Evolutionary conservation across 345 rosid species (phyloP), one percentile per base, ranked within the genome.

Genomic region (Nephelium lappaceum): DNA sequence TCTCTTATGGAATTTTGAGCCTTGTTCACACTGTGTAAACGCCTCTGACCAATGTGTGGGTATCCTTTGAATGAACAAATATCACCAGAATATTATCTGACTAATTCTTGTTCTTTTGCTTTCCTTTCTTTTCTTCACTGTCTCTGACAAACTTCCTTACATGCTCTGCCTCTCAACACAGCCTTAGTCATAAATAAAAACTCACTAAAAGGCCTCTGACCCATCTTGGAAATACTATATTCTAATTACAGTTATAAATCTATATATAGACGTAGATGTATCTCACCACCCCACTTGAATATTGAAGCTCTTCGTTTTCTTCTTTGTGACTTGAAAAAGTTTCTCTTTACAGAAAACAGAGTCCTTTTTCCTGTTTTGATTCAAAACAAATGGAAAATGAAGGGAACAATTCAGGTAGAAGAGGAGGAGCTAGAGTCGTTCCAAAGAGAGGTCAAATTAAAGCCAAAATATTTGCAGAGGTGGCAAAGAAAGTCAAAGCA

Each of bases 381-480:
- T 31, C 2, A 31, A 31, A 31, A 31, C 36, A 31, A 31, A 31
- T 31, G 79, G 55, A 76, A 36, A 69, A 62, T 65, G 49, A 31
- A 67, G 41, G 12, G 7, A 12, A 70, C 25, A 67, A 39, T 39
- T 21, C 62, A 1, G 66, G 47, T 5, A 27, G 38, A 63, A 55
- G 81, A 49, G 57, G 73, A 62, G 53, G 10, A 38, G 82, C 41
- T 24, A 77, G 80, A 63, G 2, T 81, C 24, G 85, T 83, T 15
- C 86, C 86, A 18, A 63, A 19, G 68, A 86, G 88, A 51, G 88
- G 86, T 49, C 71, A n/a, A 12, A 18, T 86, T 27, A 79, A 66
- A 58, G 31, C 0, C 2, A 67, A 14, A 77, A 83, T 86, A 21
- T 66, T 83, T 4, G 73, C 62, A 71, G 14, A 11, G 5, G 5